These are phyloP conservation scores for Globisporangium megalacanthum DNA, from an alignment of 352 stramenopile species.

Conservation along the genomic window DNA sequence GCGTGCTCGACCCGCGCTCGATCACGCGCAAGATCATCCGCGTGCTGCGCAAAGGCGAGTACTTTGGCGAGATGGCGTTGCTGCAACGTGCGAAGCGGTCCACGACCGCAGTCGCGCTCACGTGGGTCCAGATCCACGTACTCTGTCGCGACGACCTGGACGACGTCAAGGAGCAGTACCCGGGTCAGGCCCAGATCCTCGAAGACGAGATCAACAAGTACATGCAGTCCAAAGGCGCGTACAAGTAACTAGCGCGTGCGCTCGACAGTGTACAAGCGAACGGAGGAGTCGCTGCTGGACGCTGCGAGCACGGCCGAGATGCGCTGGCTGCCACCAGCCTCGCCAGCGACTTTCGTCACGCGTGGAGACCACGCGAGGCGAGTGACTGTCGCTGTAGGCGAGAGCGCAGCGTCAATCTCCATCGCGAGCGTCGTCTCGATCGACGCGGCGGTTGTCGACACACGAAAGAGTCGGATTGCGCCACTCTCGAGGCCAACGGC, in stretches of 20 bases:
- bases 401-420: slow-evolving; percentile 18
- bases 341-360: background rate
- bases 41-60: slow-evolving; percentile 65
- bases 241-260: slow-evolving; percentile 29
- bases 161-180: slow-evolving; percentile 57
- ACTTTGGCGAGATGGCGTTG: slow-evolving; percentile 75
- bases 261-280: slow-evolving; percentile 39
- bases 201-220: slow-evolving; percentile 77
- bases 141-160: slow-evolving; percentile 54
- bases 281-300: slow-evolving; percentile 45
- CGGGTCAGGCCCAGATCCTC: slow-evolving; percentile 44
- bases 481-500: slow-evolving; percentile 61
- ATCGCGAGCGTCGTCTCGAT: slow-evolving; percentile 11
- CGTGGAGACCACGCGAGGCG: slow-evolving; percentile 42
- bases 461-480: slow-evolving; percentile 30
- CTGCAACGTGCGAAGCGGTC: slow-evolving; percentile 59
- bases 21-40: slow-evolving; percentile 44
- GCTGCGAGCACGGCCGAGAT: slow-evolving; percentile 21
- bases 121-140: slow-evolving; percentile 76
- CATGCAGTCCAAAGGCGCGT: slow-evolving; percentile 58
- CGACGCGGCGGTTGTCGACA: slow-evolving; percentile 3
- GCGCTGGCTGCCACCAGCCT: background rate
- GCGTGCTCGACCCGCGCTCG: slow-evolving; percentile 52
- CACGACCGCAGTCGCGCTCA: slow-evolving; percentile 56
- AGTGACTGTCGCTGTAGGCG: slow-evolving; percentile 33